These are phyloP conservation scores for Calendula officinalis DNA, from an alignment of 129 eudicot genomes.

Conservation along the genomic window DNA sequence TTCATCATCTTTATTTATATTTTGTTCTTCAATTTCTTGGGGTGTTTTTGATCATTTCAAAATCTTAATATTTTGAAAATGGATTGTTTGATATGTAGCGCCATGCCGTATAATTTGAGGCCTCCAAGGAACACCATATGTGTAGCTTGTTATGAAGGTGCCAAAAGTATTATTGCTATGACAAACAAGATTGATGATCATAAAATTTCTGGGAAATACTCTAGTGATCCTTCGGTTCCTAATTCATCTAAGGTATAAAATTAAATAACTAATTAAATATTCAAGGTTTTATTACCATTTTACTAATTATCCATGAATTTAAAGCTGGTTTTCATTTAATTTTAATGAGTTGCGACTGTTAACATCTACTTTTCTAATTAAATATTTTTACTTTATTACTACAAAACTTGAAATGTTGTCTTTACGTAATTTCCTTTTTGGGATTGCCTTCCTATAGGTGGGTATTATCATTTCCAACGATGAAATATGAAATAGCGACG, in stretches of 20 bases:
- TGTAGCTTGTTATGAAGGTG: slow-evolving; percentile 92
- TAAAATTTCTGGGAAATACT: slow-evolving; percentile 35
- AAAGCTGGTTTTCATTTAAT: background rate
- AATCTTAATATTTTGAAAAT: slow-evolving; percentile 26
- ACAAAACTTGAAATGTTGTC: no score
- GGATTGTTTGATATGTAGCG: slow-evolving; percentile 89
- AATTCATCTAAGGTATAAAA: slow-evolving; percentile 66
- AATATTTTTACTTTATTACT: background rate
- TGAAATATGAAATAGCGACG: no score
- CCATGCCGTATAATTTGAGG: slow-evolving; percentile 86
- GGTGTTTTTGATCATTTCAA: background rate
- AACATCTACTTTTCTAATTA: background rate
- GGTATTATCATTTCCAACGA: background rate
- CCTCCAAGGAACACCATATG: slow-evolving; percentile 96
- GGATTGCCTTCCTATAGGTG: no score
- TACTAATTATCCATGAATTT: background rate
- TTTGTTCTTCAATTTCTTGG: slow-evolving; percentile 12
- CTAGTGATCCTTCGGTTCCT: slow-evolving; percentile 29
- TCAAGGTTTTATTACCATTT: background rate
- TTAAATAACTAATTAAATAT: background rate
- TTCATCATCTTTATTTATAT: background rate
- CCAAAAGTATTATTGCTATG: slow-evolving; percentile 70
- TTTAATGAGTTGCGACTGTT: no score
- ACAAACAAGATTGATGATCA: slow-evolving; percentile 58
- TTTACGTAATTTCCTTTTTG: background rate